Percentiles rank a stretch among this genome's conserved stretches.
These are phyloP conservation scores for Apiotrichum sp. DNA, from an alignment of 1,284 basidiomycete species.

Conservation along the genomic window DNA sequence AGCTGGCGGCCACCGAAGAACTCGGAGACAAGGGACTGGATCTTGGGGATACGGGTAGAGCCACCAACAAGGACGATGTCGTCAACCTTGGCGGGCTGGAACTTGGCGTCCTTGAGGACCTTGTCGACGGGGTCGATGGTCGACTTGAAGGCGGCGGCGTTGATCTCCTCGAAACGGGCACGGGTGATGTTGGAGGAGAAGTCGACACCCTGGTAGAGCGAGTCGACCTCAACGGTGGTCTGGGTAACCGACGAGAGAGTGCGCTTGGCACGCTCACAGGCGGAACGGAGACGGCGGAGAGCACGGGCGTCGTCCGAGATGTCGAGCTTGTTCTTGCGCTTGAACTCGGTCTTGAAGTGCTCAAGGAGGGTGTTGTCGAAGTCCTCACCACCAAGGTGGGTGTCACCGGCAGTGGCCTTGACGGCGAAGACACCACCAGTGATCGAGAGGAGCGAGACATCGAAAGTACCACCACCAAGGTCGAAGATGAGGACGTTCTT, in stretches of 20 bases:
- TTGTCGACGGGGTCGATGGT: slow-evolving; percentile 98
- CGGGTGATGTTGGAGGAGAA: slow-evolving; percentile 95
- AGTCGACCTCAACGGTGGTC: slow-evolving; percentile 98
- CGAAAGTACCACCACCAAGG: slow-evolving; percentile 84
- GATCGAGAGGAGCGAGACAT: slow-evolving; percentile 61
- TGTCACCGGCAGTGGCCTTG: slow-evolving; percentile 86
- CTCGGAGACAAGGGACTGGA: slow-evolving; percentile 95
- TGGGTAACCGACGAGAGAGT: slow-evolving; percentile 96
- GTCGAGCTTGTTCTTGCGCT: slow-evolving; percentile 71
- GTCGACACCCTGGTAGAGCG: slow-evolving; percentile 82
- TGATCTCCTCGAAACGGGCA: slow-evolving; percentile 99
- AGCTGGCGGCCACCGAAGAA: slow-evolving; percentile 94
- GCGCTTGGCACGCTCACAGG: slow-evolving; percentile 99
- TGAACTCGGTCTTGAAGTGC: slow-evolving; percentile 65
- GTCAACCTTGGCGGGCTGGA: slow-evolving; percentile 92
- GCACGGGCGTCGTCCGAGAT: slow-evolving; percentile 95
- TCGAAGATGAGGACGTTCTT: slow-evolving; percentile 99
- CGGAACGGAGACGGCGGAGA: slow-evolving; percentile 85
- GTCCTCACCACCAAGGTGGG: slow-evolving; percentile 98
- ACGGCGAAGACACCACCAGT: slow-evolving; percentile 60
- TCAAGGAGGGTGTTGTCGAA: slow-evolving; percentile 97
- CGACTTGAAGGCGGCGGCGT: slow-evolving; percentile 86
- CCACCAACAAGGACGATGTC: slow-evolving; percentile 99
- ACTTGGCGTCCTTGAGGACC: slow-evolving; percentile 98
- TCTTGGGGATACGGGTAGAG: slow-evolving; percentile 99